Conservation (phyloP, 2,329 filamentous ascomycete species). For the Fusarium oxysporum region DNA sequence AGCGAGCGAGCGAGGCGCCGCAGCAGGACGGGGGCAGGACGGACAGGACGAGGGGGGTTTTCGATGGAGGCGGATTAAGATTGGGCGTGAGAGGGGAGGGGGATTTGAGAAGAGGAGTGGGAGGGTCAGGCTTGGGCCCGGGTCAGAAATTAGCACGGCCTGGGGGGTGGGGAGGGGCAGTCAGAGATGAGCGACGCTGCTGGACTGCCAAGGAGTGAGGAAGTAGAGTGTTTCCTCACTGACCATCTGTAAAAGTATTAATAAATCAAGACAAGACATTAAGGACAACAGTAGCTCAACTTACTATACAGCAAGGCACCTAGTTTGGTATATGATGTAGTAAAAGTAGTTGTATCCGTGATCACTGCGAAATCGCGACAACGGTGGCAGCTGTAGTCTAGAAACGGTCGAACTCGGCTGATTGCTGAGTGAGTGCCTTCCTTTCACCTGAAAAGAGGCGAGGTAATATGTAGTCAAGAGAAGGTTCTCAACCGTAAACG, state of each 20-base stretch:
- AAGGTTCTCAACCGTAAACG: background rate
- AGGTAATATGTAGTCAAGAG: background rate
- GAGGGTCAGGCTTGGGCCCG: constrained; percentile 37
- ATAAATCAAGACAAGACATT: background rate
- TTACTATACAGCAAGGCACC: background rate
- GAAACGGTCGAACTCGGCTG: background rate
- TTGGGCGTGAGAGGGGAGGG: constrained; percentile 35
- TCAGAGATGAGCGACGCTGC: background rate
- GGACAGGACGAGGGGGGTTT: constrained; percentile 39
- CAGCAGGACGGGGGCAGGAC: constrained; percentile 37
- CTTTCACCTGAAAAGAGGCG: background rate
- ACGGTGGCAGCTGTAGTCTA: background rate
- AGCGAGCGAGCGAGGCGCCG: constrained; percentile 39
- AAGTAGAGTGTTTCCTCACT: background rate
- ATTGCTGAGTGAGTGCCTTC: background rate
- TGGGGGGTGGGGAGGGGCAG: constrained; percentile 18
- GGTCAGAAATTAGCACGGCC: constrained; percentile 45
- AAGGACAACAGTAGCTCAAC: background rate
- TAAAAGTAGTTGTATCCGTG: background rate
- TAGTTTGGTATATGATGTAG: background rate
- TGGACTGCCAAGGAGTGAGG: background rate
- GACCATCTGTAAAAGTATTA: background rate
- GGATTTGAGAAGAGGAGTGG: constrained; percentile 20
- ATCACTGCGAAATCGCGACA: background rate
- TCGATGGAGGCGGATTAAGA: constrained; percentile 29